Percentiles rank a stretch among this genome's conserved stretches.
Conservation (phyloP, 2,329 filamentous ascomycete species). For the Cryphonectria parasitica region DNA sequence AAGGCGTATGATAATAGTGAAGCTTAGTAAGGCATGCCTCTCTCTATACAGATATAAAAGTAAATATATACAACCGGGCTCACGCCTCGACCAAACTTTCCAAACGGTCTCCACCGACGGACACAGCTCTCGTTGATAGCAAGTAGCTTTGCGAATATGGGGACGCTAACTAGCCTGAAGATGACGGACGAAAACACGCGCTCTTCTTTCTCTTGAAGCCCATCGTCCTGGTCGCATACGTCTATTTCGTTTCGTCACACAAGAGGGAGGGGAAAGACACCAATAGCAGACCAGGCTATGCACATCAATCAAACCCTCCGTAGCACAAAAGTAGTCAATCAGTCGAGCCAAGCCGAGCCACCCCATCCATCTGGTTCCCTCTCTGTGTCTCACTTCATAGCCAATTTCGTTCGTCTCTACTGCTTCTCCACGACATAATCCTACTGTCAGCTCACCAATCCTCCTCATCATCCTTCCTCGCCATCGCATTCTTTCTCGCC, state of each 20-base stretch:
- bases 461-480: slow-evolving; percentile 70
- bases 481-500: slow-evolving; percentile 77
- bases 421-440: not conserved
- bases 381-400: not conserved
- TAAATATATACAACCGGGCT: slow-evolving; percentile 30
- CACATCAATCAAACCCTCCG: slow-evolving; percentile 4
- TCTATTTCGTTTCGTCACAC: slow-evolving; percentile 16
- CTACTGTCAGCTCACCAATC: slow-evolving; percentile 58
- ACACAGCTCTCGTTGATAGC: not conserved
- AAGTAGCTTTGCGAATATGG: not conserved
- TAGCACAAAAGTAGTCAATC: not conserved
- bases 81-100: slow-evolving; percentile 18
- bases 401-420: slow-evolving; percentile 26
- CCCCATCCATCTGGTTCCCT: not conserved
- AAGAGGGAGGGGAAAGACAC: not conserved
- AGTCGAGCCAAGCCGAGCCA: not conserved
- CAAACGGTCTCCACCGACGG: not conserved
- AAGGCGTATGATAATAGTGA: slow-evolving; percentile 38
- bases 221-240: slow-evolving; percentile 2
- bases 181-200: slow-evolving; percentile 1
- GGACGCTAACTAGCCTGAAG: not conserved
- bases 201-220: not conserved
- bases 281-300: slow-evolving; percentile 22
- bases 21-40: not conserved
- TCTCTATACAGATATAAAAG: slow-evolving; percentile 23